phyloP scores from a whole-genome alignment of 768 basidiomycete species.

The Melanogaster broomeanus region DNA sequence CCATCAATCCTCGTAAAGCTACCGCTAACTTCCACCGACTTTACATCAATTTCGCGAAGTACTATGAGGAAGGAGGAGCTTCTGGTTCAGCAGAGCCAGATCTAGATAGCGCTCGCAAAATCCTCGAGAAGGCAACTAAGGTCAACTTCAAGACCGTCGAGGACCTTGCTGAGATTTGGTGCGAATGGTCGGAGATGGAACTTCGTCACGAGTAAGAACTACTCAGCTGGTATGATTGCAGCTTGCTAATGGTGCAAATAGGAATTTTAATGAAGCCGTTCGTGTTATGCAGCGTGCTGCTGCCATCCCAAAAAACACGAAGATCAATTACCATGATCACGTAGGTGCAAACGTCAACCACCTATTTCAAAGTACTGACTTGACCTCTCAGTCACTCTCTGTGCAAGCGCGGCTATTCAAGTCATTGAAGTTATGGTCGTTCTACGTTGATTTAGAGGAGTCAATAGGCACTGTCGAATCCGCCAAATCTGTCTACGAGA shows the following conservation, averaged over 20 bases:
- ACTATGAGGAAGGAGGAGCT: conserved; percentile 94
- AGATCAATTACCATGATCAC: conserved; percentile 94
- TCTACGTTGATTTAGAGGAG: conserved; percentile 97
- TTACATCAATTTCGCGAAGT: conserved; percentile 95
- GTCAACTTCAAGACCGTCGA: conserved; percentile 95
- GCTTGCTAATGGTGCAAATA: conserved; percentile 35
- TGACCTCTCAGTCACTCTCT: conserved; percentile 60
- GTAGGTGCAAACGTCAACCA: conserved; percentile 44
- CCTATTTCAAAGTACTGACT: conserved; percentile 11
- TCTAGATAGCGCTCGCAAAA: conserved; percentile 84
- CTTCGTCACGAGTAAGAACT: conserved; percentile 84
- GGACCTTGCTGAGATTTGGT: conserved; percentile 98
- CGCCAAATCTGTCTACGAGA: conserved; percentile 92
- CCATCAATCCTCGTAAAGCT: conserved; percentile 84
- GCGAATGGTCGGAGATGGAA: conserved; percentile 99
- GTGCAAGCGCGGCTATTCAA: conserved; percentile 94
- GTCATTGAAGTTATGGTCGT: conserved; percentile 97
- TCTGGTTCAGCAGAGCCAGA: conserved; percentile 79
- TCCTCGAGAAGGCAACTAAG: conserved; percentile 89
- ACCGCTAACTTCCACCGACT: conserved; percentile 88
- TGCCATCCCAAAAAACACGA: conserved; percentile 85
- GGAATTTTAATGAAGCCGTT: conserved; percentile 95
- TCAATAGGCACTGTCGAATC: conserved; percentile 93
- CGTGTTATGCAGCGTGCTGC: conserved; percentile 97
- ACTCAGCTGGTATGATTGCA: not conserved